Percentiles rank a stretch among this genome's conserved stretches.
Evolutionary conservation across 345 rosid species (phyloP).

Genomic region (Toxicodendron radicans): DNA sequence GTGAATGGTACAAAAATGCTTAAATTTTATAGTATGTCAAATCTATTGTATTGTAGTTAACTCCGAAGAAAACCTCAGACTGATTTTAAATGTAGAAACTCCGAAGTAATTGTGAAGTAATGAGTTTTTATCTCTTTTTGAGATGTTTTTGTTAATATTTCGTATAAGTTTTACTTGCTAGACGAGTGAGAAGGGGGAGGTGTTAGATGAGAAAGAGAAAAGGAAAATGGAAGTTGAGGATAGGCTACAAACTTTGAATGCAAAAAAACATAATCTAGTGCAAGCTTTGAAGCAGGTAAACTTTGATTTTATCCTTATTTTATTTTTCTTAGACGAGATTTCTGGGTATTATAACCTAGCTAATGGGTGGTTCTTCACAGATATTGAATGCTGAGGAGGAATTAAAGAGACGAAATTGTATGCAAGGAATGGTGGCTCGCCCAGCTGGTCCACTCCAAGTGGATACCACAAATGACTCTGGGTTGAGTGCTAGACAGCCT

Average conservation of each 20-base stretch:
- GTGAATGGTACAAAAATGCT: not conserved
- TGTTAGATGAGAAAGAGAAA: slow-evolving; percentile 44
- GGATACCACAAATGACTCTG: slow-evolving; percentile 68
- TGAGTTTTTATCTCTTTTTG: not conserved
- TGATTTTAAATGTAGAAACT: not conserved
- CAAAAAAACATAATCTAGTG: slow-evolving; percentile 86
- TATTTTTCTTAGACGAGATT: not conserved
- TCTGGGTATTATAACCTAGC: not conserved
- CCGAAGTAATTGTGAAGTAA: not conserved
- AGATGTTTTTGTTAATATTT: not conserved
- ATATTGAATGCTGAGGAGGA: slow-evolving; percentile 88
- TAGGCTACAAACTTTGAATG: slow-evolving; percentile 65
- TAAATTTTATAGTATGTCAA: not conserved
- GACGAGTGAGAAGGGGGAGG: slow-evolving; percentile 37
- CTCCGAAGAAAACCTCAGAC: not conserved
- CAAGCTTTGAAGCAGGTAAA: slow-evolving; percentile 85
- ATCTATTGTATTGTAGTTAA: not conserved
- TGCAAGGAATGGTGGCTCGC: slow-evolving; percentile 48
- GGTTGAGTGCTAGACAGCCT: slow-evolving; percentile 50
- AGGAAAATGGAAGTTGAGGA: slow-evolving; percentile 71
- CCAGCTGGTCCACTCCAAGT: slow-evolving; percentile 70
- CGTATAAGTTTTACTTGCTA: slow-evolving; percentile 25
- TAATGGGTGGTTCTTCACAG: slow-evolving; percentile 34
- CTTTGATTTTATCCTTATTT: not conserved
- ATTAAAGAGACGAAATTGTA: slow-evolving; percentile 58